Evolutionary conservation across 352 stramenopile genomes (phyloP).

Genomic region (Aphanomyces invadans): DNA sequence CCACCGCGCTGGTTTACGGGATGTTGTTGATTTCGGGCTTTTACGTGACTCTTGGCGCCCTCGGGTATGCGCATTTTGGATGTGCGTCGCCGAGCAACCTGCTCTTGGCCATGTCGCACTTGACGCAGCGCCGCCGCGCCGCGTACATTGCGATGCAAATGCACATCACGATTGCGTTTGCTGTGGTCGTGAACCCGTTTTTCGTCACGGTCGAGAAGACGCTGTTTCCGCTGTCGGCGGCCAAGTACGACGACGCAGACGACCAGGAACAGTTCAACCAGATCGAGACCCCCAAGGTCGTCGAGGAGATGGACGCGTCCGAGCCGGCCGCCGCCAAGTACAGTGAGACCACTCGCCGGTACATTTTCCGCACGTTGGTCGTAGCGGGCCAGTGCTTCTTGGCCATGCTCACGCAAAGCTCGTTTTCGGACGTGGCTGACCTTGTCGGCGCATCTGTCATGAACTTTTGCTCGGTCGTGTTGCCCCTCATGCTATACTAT

Average conservation of each 20-base stretch:
- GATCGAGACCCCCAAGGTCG: background rate
- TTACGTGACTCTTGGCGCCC: conserved; percentile 55
- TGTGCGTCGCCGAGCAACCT: conserved; percentile 50
- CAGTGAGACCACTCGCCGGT: conserved; percentile 29
- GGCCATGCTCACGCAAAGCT: conserved; percentile 53
- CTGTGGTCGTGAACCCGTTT: conserved; percentile 24
- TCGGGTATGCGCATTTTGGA: conserved; percentile 64
- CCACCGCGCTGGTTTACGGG: conserved; percentile 13
- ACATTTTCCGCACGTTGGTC: conserved; percentile 41
- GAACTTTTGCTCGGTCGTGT: conserved; percentile 63
- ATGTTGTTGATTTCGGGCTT: conserved; percentile 63
- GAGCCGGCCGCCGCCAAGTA: background rate
- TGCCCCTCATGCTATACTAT: conserved; percentile 65
- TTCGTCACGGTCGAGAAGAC: conserved; percentile 28
- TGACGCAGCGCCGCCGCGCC: conserved; percentile 12
- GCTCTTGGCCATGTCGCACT: conserved; percentile 25
- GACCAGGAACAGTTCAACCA: background rate
- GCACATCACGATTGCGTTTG: conserved; percentile 26
- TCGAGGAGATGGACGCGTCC: background rate
- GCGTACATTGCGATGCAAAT: conserved; percentile 23
- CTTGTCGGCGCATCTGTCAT: conserved; percentile 56
- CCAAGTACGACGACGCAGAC: background rate
- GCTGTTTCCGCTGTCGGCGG: conserved; percentile 42
- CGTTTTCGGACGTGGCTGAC: conserved; percentile 56
- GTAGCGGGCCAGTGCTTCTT: conserved; percentile 45